Conservation (phyloP, 2,329 filamentous ascomycete species). For the Nannizziopsis arthrosporioides region DNA sequence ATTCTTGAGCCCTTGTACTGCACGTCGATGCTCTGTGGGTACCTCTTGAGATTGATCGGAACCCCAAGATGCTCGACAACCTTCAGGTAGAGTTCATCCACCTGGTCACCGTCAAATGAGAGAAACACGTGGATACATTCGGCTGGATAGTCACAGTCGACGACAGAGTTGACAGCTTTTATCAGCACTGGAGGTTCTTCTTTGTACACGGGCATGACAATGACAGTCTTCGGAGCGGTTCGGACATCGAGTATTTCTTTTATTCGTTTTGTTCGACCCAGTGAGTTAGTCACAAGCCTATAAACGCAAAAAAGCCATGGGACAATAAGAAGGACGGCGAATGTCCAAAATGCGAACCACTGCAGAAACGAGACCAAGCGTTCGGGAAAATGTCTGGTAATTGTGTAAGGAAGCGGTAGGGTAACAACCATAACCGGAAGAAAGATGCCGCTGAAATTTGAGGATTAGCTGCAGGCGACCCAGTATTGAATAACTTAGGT, state of each 20-base stretch:
- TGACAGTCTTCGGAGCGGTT: conserved; percentile 83
- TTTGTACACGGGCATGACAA: conserved; percentile 95
- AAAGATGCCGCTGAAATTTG: conserved; percentile 56
- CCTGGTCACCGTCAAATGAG: conserved; percentile 82
- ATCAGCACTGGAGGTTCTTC: conserved; percentile 76
- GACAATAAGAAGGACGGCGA: conserved; percentile 69
- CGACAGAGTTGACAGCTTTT: conserved; percentile 78
- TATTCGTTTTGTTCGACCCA: conserved; percentile 70
- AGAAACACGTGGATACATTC: conserved; percentile 90
- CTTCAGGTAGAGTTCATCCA: conserved; percentile 78
- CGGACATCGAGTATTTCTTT: conserved; percentile 73
- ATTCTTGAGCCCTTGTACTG: conserved; percentile 70
- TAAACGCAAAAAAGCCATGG: conserved; percentile 93
- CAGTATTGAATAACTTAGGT: conserved; percentile 1
- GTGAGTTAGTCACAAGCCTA: conserved; percentile 73
- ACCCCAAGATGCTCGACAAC: conserved; percentile 79
- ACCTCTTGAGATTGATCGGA: conserved; percentile 60
- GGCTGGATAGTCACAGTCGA: conserved; percentile 85
- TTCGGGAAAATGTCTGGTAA: conserved; percentile 61
- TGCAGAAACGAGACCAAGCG: conserved; percentile 62
- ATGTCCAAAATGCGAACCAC: conserved; percentile 94
- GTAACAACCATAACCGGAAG: conserved; percentile 91
- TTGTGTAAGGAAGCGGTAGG: conserved; percentile 61
- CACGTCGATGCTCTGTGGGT: conserved; percentile 84
- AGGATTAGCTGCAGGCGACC: conserved; percentile 10